Base-by-base conservation (phyloP, 129 eudicot species). In the Lactuca sativa region DNA sequence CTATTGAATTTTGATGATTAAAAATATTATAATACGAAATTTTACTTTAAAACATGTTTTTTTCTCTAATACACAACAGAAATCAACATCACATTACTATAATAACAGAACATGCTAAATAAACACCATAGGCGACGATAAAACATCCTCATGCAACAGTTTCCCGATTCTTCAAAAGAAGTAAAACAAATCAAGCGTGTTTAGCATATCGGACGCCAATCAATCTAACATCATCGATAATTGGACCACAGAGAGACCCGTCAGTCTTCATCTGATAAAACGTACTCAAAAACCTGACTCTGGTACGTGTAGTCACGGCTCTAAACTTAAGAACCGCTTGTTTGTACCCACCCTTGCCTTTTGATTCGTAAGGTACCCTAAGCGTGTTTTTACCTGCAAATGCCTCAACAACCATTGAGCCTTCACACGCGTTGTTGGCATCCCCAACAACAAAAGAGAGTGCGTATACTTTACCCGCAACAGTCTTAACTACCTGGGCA, bases 191-290 rank as follows among this genome's bases (percentile, higher is more conserved):
- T 76, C 51, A 80, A 40, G 76, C 84, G 21, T 69, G 91, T 70
- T 64, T 76, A 43, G 84, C 84, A 16, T 82, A 56, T 2, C 85
- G 86, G 11, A 83, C 81, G 0, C 84, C 64, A 7, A 92, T 73
- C 82, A 89, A 71, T 21, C 81, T 81, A 38, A 95, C 87, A 68
- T 87, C 97, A 48, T 95, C 96, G 16, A 95, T 62, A 43, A 90
- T 85, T 9, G 97, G 97, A 56, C 97, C 97, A 63, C 97, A 90
- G 18, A 90, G 80, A 37, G 97, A 82, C 59, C 95, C 91, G 54
- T 90, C 97, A 52, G 78, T 83, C 86, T 83, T 86, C 95, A 85
- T 90, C 57, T 81, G 88, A 70, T 90, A 87, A 65, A 56, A 90
- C 33, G 85, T 64, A 79, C 97, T 90, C 67, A 87, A 59, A 67